phyloP scores from a whole-genome alignment of 805 yeast genomes.

The Metschnikowia lachancei region DNA sequence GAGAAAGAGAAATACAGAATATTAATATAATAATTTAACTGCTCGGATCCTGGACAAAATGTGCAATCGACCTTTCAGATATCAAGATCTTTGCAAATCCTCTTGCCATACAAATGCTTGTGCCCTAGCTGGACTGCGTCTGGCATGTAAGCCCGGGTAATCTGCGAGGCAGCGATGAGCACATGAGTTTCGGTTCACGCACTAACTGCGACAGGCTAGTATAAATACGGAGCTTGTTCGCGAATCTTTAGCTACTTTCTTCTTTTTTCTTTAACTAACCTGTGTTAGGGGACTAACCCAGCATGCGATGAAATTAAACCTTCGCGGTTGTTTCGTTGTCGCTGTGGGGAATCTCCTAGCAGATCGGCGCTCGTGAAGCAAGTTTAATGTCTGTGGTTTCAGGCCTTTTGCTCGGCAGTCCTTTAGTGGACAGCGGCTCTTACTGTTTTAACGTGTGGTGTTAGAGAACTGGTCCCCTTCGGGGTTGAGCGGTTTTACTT shows the following conservation, averaged over 20 bases:
- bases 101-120: not conserved
- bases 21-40: too few relatives aligned
- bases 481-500: constrained; percentile 51
- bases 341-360: constrained; percentile 45
- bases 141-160: constrained; percentile 12
- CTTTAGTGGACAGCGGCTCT: constrained; percentile 21
- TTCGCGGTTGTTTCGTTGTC: constrained; percentile 28
- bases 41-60: too few relatives aligned
- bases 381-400: constrained; percentile 42
- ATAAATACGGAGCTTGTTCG: constrained; percentile 3
- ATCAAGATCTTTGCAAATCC: not conserved
- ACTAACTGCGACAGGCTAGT: constrained; percentile 2
- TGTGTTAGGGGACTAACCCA: constrained; percentile 51
- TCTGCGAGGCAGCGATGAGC: constrained; percentile 10
- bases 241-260: constrained; percentile 10
- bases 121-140: constrained; percentile 7
- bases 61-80: not conserved
- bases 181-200: constrained; percentile 6
- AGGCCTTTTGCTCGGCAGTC: constrained; percentile 49
- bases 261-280: constrained; percentile 3
- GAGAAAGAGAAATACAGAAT: not conserved
- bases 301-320: constrained; percentile 27
- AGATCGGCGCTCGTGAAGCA: constrained; percentile 77
- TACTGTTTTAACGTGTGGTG: constrained; percentile 14
- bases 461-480: constrained; percentile 38